phyloP scores from a whole-genome alignment of 2,329 filamentous ascomycete species.

The Aspergillus fijiensis region DNA sequence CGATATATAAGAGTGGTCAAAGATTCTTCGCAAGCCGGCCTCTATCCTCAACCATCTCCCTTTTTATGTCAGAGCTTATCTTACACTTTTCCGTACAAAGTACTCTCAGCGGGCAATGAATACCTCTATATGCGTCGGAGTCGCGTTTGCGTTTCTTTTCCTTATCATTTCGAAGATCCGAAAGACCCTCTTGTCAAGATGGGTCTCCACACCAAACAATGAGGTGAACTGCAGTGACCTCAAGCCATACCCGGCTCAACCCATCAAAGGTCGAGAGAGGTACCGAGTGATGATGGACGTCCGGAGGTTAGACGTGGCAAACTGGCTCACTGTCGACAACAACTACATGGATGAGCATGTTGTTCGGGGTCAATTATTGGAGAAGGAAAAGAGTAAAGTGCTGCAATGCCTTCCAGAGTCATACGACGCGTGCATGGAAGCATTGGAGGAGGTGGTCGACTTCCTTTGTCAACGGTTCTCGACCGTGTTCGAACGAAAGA shows the following conservation, averaged over 20 bases:
- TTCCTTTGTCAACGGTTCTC: constrained; percentile 49
- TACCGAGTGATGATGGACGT: constrained; percentile 51
- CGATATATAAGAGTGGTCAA: constrained; percentile 15
- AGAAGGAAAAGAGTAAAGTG: constrained; percentile 41
- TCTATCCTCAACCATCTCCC: constrained; percentile 10
- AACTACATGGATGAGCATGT: constrained; percentile 47
- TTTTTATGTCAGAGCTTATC: constrained; percentile 6
- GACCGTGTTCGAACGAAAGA: constrained; percentile 41
- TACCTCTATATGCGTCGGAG: constrained; percentile 29
- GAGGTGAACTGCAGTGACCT: constrained; percentile 27
- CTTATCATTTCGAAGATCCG: constrained; percentile 29
- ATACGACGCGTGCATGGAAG: constrained; percentile 48
- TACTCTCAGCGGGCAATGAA: constrained; percentile 31
- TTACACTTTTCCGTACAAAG: constrained; percentile 2
- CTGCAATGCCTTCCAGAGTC: constrained; percentile 48
- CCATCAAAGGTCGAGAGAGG: constrained; percentile 40
- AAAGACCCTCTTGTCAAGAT: constrained; percentile 18
- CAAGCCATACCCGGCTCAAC: constrained; percentile 40
- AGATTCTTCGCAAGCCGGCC: constrained; percentile 14
- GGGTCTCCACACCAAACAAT: constrained; percentile 8
- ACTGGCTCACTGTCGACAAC: constrained; percentile 53
- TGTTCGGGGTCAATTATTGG: constrained; percentile 44
- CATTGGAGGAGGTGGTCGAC: constrained; percentile 46
- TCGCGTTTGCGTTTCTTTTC: constrained; percentile 32
- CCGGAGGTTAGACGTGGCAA: constrained; percentile 44